These are phyloP conservation scores for Linnemannia schmuckeri DNA, from an alignment of 192 early-diverging fungal species.

Conservation along the genomic window DNA sequence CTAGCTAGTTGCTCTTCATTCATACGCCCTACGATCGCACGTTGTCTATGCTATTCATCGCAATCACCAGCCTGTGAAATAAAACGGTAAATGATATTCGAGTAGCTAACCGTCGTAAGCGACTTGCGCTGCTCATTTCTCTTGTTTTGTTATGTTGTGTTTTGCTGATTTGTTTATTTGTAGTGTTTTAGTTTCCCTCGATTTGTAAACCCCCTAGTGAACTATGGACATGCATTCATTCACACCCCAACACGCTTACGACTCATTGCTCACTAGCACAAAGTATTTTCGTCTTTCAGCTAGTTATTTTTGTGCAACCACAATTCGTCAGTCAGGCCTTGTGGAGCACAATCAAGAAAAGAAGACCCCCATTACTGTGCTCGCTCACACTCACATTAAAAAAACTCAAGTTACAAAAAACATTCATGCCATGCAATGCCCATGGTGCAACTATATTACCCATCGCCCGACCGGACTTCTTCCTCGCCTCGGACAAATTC, in stretches of 20 bases:
- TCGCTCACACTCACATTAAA: not conserved
- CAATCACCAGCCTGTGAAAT: too few relatives aligned
- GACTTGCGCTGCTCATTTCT: not conserved
- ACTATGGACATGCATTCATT: not conserved
- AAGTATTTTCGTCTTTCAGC: not conserved
- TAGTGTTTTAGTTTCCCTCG: not conserved
- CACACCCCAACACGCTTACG: not conserved
- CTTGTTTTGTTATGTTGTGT: not conserved
- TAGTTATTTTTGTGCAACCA: not conserved
- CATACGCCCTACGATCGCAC: too few relatives aligned
- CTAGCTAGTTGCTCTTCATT: too few relatives aligned
- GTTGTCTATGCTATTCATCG: too few relatives aligned
- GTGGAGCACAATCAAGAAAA: not conserved
- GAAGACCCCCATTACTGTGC: not conserved
- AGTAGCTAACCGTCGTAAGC: not conserved
- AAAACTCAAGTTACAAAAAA: not conserved
- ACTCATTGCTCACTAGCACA: conserved; percentile 2
- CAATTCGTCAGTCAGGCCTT: not conserved
- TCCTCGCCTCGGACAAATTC: not conserved
- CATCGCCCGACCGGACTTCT: not conserved
- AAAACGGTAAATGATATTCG: too few relatives aligned
- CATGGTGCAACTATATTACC: not conserved
- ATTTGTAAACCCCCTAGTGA: not conserved
- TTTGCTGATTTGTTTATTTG: not conserved
- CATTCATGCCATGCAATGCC: not conserved